Evolutionary conservation across 371 early-diverging fungal species (phyloP), one percentile per base, ranked within the genome.

Genomic region (Syncephalastrum racemosum): DNA sequence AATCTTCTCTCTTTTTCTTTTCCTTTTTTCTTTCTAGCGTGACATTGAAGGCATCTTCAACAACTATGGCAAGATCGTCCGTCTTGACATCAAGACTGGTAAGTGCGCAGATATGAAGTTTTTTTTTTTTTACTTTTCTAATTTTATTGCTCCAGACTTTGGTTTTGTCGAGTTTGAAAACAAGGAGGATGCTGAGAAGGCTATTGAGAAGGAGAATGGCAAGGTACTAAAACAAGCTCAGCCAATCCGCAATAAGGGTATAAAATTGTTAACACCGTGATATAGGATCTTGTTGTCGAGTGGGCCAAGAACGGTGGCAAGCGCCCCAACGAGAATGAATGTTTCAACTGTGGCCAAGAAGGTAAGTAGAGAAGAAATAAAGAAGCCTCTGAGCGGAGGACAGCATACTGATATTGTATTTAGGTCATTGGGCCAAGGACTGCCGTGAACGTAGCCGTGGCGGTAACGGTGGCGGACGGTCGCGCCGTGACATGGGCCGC

Each of bases 351-450:
- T 60, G 86, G 87, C 51, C 63, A 71, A 49, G 85, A 83, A 66
- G 86, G 86, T 82, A 77, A 70, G 24, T 57, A 16, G 22, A 70
- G 24, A 54, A 16, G 22, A 22, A 25, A 22, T 16, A 49, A 45
- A 53, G 50, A 31, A 3, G 36, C 36, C 12, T 31, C 10, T 14
- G 19, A 3, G 13, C 41, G 18, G 42, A 6, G 27, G 4, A 40
- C 48, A 39, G 19, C 36, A 25, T 19, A 27, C 36, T 15, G 36
- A 43, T 48, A 36, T 15, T 4, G 13, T 22, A 51, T 15, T 15
- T 59, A 87, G 89, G 89, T 52, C 89, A 89, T 61, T 89, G 87
- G 87, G 88, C 89, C 54, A 78, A 86, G 64, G 89, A 89, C 59
- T 89, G 89, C 58, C 77, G 74, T 43, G 79, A 73, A 41, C 54